phyloP scores from a whole-genome alignment of 148 eudicot species.

The Rhododendron williamsianum region DNA sequence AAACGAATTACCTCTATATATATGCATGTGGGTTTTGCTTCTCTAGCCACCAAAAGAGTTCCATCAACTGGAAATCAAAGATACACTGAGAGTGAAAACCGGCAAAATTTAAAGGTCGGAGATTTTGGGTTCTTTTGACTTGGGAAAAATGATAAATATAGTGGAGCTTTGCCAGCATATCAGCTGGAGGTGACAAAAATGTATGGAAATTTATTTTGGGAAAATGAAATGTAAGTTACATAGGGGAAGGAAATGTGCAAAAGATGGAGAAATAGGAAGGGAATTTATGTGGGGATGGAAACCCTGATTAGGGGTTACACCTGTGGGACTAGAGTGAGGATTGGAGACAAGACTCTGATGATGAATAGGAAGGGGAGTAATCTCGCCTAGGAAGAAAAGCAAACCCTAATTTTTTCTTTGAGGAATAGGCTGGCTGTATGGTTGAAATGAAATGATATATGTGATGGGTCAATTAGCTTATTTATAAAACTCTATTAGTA shows the following conservation, averaged over 20 bases:
- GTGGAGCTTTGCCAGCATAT: constrained; percentile 3
- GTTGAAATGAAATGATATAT: background rate
- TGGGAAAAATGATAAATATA: background rate
- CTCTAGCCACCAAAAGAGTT: constrained; percentile 4
- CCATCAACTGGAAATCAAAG: constrained; percentile 9
- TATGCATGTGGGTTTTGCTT: constrained; percentile 7
- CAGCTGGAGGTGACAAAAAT: background rate
- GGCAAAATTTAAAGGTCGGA: background rate
- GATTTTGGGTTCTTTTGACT: background rate
- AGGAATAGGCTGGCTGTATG: background rate
- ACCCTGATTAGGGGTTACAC: background rate
- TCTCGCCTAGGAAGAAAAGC: background rate
- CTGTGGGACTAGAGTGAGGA: background rate
- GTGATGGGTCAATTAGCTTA: too few species aligned
- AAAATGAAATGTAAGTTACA: background rate
- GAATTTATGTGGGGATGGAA: background rate
- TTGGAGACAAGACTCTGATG: constrained; percentile 1
- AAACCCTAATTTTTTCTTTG: background rate
- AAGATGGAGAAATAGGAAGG: background rate
- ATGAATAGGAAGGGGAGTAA: background rate
- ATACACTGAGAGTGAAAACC: background rate
- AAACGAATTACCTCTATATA: constrained; percentile 11
- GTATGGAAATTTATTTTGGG: background rate
- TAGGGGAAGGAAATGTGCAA: background rate
- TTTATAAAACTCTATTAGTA: too few species aligned